Conservation (phyloP, 129 eudicot genomes). For the Deinandra increscens region DNA sequence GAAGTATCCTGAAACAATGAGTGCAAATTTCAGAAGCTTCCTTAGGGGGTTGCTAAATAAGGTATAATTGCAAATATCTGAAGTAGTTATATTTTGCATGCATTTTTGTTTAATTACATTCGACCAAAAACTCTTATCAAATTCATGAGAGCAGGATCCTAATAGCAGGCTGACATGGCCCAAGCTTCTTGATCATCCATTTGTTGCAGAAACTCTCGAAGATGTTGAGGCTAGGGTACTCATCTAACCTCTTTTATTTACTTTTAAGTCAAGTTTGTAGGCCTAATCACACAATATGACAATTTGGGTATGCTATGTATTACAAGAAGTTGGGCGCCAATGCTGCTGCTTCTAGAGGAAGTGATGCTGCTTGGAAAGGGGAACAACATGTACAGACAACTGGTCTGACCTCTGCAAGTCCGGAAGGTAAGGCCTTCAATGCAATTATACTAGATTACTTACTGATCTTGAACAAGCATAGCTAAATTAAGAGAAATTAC, state of each 20-base stretch:
- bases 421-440: conserved; percentile 52
- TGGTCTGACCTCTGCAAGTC: conserved; percentile 44
- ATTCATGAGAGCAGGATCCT: conserved; percentile 63
- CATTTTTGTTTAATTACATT: conserved; percentile 11
- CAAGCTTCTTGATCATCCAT: conserved; percentile 91
- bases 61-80: conserved; percentile 39
- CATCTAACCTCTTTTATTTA: not conserved
- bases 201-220: conserved; percentile 63
- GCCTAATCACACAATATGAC: conserved; percentile 18
- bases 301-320: conserved; percentile 15
- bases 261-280: not conserved
- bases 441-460: conserved; percentile 8
- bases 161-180: conserved; percentile 95
- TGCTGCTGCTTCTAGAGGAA: conserved; percentile 54
- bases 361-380: conserved; percentile 57
- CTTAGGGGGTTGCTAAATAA: conserved; percentile 90
- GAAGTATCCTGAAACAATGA: conserved; percentile 91
- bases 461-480: conserved; percentile 24
- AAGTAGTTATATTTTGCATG: not conserved
- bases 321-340: conserved; percentile 60
- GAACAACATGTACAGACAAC: conserved; percentile 47
- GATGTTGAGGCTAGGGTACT: conserved; percentile 64
- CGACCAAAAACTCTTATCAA: not conserved
- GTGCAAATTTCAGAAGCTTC: conserved; percentile 79
- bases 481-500: conserved; percentile 20